phyloP scores from a whole-genome alignment of 176 grass and related monocot species.

The Olyra latifolia region DNA sequence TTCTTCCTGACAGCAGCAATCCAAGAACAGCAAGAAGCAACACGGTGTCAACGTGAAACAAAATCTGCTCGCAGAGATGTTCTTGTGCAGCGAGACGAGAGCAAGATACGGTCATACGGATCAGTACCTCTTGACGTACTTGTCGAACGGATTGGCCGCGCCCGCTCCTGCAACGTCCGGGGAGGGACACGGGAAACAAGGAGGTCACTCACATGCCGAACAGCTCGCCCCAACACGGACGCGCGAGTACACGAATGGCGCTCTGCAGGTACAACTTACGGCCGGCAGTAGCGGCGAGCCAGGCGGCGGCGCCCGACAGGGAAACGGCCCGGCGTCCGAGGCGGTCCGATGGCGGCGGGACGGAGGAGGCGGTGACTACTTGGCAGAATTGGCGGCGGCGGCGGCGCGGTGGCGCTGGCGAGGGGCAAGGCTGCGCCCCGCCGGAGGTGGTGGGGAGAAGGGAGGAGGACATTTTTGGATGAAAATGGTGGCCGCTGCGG shows the following conservation, averaged over 20 bases:
- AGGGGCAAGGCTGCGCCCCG: conserved; percentile 13
- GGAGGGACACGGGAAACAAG: background rate
- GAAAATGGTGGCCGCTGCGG: background rate
- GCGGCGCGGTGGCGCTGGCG: background rate
- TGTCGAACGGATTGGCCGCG: conserved; percentile 66
- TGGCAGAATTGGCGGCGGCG: background rate
- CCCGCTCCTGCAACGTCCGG: conserved; percentile 46
- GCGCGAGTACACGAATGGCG: background rate
- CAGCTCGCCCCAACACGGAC: background rate
- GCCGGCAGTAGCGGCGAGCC: conserved; percentile 21
- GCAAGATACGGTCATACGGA: background rate
- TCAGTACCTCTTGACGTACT: conserved; percentile 76
- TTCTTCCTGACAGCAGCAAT: conserved; percentile 65
- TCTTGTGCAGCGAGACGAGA: background rate
- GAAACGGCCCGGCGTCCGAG: conserved; percentile 44
- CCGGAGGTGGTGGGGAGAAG: conserved; percentile 39
- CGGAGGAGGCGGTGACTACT: background rate
- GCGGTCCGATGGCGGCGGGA: background rate
- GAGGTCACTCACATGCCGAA: background rate
- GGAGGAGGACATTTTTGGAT: conserved; percentile 15
- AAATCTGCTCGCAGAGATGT: background rate
- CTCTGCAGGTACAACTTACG: conserved; percentile 12
- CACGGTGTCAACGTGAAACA: background rate
- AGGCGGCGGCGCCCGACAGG: conserved; percentile 38
- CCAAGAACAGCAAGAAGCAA: background rate